Base-by-base conservation (phyloP, 2,329 filamentous ascomycete species). In the Exophiala alcalophila region DNA sequence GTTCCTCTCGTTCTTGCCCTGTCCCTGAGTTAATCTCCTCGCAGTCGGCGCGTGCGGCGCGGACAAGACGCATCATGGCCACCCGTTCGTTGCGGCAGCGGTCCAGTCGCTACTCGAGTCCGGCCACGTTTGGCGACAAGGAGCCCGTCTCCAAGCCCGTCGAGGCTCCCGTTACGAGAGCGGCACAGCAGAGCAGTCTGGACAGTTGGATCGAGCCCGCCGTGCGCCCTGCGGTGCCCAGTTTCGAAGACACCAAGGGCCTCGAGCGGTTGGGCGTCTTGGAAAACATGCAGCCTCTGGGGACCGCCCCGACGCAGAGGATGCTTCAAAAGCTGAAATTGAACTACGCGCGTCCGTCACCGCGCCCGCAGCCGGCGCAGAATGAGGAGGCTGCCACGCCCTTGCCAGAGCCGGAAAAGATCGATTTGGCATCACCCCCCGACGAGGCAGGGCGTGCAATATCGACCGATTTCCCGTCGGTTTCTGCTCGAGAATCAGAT, bases 231-330 rank as follows among this genome's bases (percentile, higher is more conserved):
- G 71, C 73, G 32, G 69, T 69, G 32, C 73, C 89, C 8, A 91
- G 84, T 61, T 94, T 83, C 61, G 80, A 86, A 69, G 87, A 94
- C 55, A 72, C 77, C 61, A 79, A 76, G 44, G 85, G 84, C 30
- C 75, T 92, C 55, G 72, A 83, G 57, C 75, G 83, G 34, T 79
- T 81, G 62, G 86, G 86, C 52, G 85, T 94, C 12, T 71, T 94
- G 45, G 83, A 86, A 64, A 83, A 83, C 57, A 94, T 94, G 89
- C 82, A 81, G 39, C 83, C 89, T 18, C 69, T 95, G 42, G 89
- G 89, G 27, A 76, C 81, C 40, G 72, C 81, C 55, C 89, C 89
- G 9, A 74, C 73, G 15, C 66, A 74, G 33, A 76, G 79, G 60
- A 70, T 81, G 53, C 79, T 80, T 66, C 69, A 71, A 49, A 71